Evolutionary conservation across 208 protist species (phyloP).

Genomic region (Willaertia magna): DNA sequence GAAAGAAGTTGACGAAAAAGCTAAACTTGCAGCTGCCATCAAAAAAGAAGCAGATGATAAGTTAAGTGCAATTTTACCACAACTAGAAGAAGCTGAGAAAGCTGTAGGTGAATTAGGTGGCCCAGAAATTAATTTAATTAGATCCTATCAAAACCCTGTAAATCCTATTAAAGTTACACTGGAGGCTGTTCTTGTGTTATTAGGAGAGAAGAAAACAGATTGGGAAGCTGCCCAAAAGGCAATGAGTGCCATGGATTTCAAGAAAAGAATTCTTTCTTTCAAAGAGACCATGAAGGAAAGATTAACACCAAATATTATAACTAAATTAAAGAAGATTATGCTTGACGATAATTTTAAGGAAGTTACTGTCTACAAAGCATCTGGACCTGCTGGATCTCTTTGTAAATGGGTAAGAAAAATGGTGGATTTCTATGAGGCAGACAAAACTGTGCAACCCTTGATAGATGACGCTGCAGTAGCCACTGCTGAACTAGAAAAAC

Average conservation of each 20-base stretch:
- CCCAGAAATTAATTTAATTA: slow-evolving; percentile 66
- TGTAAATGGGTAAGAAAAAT: slow-evolving; percentile 90
- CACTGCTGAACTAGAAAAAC: slow-evolving; percentile 54
- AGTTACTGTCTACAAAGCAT: slow-evolving; percentile 17
- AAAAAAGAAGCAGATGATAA: slow-evolving; percentile 72
- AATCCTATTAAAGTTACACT: slow-evolving; percentile 76
- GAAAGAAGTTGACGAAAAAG: slow-evolving; percentile 26
- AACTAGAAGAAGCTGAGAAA: slow-evolving; percentile 69
- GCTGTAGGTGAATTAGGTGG: slow-evolving; percentile 77
- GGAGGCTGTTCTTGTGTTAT: slow-evolving; percentile 74
- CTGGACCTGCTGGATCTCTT: slow-evolving; percentile 10
- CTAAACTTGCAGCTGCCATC: slow-evolving; percentile 67
- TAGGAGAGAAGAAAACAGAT: slow-evolving; percentile 71
- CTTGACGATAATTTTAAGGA: slow-evolving; percentile 16
- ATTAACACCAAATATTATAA: slow-evolving; percentile 60
- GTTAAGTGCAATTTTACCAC: slow-evolving; percentile 81
- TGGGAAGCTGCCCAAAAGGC: slow-evolving; percentile 79
- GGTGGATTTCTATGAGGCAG: slow-evolving; percentile 78
- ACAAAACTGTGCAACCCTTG: slow-evolving; percentile 88
- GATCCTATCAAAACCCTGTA: slow-evolving; percentile 60
- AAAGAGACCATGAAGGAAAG: slow-evolving; percentile 79
- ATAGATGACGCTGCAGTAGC: slow-evolving; percentile 67
- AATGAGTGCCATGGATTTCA: slow-evolving; percentile 76
- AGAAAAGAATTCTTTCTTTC: slow-evolving; percentile 51
- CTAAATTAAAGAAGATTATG: slow-evolving; percentile 59